phyloP scores from a whole-genome alignment of 495 filamentous ascomycete genomes.

The Podospora comata region DNA sequence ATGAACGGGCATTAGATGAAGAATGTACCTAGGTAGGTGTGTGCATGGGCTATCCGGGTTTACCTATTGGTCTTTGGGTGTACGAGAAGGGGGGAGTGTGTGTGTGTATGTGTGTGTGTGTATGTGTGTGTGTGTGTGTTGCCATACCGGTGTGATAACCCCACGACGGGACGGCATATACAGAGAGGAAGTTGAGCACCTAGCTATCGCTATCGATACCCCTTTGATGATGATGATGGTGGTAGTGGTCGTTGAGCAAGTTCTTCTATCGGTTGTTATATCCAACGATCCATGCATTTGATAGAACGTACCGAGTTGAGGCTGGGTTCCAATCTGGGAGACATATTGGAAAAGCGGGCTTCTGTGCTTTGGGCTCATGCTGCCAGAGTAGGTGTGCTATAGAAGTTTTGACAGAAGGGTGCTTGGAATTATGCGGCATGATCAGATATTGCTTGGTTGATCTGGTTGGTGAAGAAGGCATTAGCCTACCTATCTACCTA shows the following conservation, averaged over 20 bases:
- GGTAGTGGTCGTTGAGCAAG: not conserved
- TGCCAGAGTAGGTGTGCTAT: not conserved
- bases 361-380: not conserved
- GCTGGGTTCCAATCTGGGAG: not conserved
- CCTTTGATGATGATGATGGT: not conserved
- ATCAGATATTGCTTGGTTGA: not conserved
- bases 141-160: not conserved
- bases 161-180: not conserved
- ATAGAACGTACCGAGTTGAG: too few relatives aligned
- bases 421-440: not conserved
- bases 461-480: not conserved
- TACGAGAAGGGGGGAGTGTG: not conserved
- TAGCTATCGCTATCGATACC: not conserved
- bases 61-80: not conserved
- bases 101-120: too few relatives aligned
- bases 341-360: not conserved
- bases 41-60: not conserved
- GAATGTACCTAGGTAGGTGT: not conserved
- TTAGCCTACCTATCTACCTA: not conserved
- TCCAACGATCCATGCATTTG: not conserved
- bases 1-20: not conserved
- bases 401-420: not conserved
- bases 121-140: not conserved
- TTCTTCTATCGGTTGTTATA: not conserved
- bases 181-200: not conserved